These are phyloP conservation scores for Phaeophleospora eucalypticola DNA, from an alignment of 2,329 filamentous ascomycete genomes.

Conservation along the genomic window DNA sequence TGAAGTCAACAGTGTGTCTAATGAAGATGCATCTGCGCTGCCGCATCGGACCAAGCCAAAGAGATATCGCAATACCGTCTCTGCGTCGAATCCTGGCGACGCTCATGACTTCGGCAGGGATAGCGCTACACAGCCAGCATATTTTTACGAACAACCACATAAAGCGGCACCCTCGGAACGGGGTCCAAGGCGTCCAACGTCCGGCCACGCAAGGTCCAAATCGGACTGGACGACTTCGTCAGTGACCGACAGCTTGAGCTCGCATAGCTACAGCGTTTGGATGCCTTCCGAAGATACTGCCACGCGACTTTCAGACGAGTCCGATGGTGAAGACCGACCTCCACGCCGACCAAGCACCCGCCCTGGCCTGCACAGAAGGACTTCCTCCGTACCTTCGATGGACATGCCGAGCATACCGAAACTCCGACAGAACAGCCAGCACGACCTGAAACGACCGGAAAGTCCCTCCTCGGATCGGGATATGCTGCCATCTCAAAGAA, in stretches of 20 bases:
- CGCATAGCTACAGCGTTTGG: constrained; percentile 44
- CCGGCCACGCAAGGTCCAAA: constrained; percentile 19
- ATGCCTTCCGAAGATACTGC: constrained; percentile 39
- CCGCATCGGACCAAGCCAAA: constrained; percentile 23
- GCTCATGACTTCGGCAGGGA: constrained; percentile 12
- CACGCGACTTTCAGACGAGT: constrained; percentile 27
- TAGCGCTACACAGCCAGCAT: constrained; percentile 20
- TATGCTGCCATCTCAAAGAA: constrained; percentile 18
- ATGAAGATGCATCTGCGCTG: constrained; percentile 10
- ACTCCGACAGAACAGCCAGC: constrained; percentile 32
- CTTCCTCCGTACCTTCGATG: constrained; percentile 47
- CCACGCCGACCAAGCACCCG: constrained; percentile 18
- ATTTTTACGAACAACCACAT: constrained; percentile 22
- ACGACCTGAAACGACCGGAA: constrained; percentile 34
- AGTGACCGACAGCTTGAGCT: constrained; percentile 4
- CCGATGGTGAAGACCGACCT: constrained; percentile 23
- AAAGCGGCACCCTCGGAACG: constrained; percentile 8
- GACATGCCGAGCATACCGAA: constrained; percentile 46
- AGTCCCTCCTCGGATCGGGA: constrained; percentile 25
- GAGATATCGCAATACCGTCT: constrained; percentile 21
- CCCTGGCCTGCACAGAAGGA: constrained; percentile 39
- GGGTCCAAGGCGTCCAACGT: constrained; percentile 14
- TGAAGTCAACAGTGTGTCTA: constrained; percentile 32
- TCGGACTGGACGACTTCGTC: constrained; percentile 27
- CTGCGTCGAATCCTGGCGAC: constrained; percentile 12